Conservation (phyloP, 1,284 basidiomycete species). For the Apiotrichum laibachii region DNA sequence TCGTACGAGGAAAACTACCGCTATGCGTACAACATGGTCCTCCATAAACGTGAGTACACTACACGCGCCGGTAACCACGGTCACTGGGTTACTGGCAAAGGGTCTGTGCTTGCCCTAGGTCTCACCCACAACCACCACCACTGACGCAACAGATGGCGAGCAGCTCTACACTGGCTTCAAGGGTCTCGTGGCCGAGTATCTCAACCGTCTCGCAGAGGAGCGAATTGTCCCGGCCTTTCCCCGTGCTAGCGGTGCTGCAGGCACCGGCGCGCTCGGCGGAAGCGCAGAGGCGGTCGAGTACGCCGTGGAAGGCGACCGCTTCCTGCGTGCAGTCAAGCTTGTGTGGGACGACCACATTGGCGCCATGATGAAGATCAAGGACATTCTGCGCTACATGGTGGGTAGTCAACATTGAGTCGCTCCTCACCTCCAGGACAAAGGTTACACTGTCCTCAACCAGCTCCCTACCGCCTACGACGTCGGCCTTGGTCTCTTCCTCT, state of each 20-base stretch:
- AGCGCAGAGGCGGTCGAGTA: constrained; percentile 45
- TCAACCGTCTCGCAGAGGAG: constrained; percentile 73
- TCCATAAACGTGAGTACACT: constrained; percentile 61
- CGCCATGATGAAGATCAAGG: constrained; percentile 84
- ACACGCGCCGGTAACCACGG: too few relatives aligned
- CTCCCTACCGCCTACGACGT: constrained; percentile 79
- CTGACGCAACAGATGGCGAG: constrained; percentile 58
- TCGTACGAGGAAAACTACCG: constrained; percentile 97
- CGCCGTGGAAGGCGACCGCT: constrained; percentile 68
- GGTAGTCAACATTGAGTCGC: constrained; percentile 30
- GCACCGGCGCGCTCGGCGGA: constrained; percentile 35
- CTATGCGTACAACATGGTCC: constrained; percentile 90
- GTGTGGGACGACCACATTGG: constrained; percentile 94
- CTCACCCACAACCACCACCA: neutral
- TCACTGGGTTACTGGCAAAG: too few relatives aligned
- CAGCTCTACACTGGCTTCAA: constrained; percentile 85
- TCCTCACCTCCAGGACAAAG: constrained; percentile 67
- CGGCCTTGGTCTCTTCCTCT: constrained; percentile 79
- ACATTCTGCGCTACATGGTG: constrained; percentile 95
- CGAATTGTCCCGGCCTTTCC: constrained; percentile 82
- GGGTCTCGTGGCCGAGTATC: constrained; percentile 74
- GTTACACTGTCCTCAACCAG: constrained; percentile 67
- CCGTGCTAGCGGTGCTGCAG: constrained; percentile 49
- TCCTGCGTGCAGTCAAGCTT: constrained; percentile 76
- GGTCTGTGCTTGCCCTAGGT: neutral